Conservation (phyloP, 2,329 filamentous ascomycete genomes). For the Verticillium klebahnii region DNA sequence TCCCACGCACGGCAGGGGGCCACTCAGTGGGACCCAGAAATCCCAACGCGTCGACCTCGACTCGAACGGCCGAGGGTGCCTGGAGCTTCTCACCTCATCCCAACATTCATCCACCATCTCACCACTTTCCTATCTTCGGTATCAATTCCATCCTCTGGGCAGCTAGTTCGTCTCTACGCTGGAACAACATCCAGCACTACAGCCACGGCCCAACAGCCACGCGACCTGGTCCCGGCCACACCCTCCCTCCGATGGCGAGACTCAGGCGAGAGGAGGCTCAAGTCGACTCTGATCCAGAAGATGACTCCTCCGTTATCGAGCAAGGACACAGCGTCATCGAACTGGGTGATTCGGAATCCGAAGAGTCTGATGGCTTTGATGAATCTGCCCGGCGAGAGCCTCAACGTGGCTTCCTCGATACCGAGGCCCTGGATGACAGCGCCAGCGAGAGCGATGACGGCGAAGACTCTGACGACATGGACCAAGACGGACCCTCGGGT, state of each 20-base stretch:
- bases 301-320: background rate
- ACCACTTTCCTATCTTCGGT: too few relatives aligned
- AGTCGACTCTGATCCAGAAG: background rate
- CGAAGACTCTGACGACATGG: background rate
- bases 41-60: too few relatives aligned
- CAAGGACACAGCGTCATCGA: background rate
- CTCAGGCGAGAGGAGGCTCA: background rate
- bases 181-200: too few relatives aligned
- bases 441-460: background rate
- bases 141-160: background rate
- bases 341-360: background rate
- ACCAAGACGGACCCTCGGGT: background rate
- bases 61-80: too few relatives aligned
- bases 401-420: background rate
- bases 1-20: too few relatives aligned
- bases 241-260: background rate
- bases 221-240: background rate
- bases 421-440: background rate
- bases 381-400: background rate
- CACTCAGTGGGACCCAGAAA: too few relatives aligned
- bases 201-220: too few relatives aligned
- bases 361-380: background rate
- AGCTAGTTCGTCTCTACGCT: background rate
- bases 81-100: too few relatives aligned
- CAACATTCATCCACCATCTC: background rate